Evolutionary conservation across 495 filamentous ascomycete genomes (phyloP), one percentile per base, ranked within the genome.

Genomic region (Podospora pseudopauciseta): DNA sequence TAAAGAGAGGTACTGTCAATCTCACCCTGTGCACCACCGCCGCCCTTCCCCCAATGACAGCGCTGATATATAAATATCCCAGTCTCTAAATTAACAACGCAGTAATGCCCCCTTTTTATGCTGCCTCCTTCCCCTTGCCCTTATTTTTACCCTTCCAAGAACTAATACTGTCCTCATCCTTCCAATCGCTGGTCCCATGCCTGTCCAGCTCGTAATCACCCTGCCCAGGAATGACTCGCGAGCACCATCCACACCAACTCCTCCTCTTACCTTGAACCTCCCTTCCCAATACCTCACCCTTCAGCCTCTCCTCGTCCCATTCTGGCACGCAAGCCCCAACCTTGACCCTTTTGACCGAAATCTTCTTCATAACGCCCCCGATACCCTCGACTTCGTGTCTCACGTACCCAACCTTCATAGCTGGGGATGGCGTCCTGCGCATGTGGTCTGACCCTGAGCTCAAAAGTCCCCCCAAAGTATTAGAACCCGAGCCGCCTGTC

Each of bases 371-470:
- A 11, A 88, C 83, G 0, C 93, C 93, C 16, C 93, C 93, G 39
- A 97, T 87, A 4, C 93, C 93, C 72, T 95, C 91, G 70, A 96
- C 88, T 77, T 97, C 93, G 74, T 94, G 92, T 30, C 88, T 81
- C 70, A 86, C 86, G 74, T 96, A 96, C 19, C 93, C 92, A 2
- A 86, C 82, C 18, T 83, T 78, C 60, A 86, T 76, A 6, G 70
- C 71, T 66, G 82, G 80, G 27, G 78, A 81, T 1, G 81, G 80
- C 20, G 79, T 80, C 49, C 80, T 67, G 27, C 76, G 70, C 27
- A 72, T 67, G 15, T 56, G 68, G 60, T 53, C 63, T 2, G 39
- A 49, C 9, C 39, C 39, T 11, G 39, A 6, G 39, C 39, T 49
- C 15, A 49, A 49, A 16, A 49, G 15, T 16, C 39, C 39, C 13